phyloP scores from a whole-genome alignment of 768 basidiomycete species.

The Mycena vitilis region DNA sequence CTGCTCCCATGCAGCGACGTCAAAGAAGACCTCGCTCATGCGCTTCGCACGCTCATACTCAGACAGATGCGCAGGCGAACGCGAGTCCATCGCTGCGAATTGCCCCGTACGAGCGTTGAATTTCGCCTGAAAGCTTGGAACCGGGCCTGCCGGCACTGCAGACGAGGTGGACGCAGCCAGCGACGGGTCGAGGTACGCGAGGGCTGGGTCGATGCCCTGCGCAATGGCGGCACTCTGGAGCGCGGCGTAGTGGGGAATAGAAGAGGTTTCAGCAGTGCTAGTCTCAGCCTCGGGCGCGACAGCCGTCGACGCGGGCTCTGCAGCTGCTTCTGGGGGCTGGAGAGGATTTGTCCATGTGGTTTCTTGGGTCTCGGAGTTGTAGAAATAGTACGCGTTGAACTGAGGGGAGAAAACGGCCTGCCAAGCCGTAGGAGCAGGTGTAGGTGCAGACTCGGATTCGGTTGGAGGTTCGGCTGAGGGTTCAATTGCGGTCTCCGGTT shows the following conservation, averaged over 20 bases:
- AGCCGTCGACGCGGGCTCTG: slow-evolving; percentile 42
- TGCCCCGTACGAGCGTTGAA: slow-evolving; percentile 87
- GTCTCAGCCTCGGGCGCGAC: slow-evolving; percentile 36
- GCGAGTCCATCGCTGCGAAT: slow-evolving; percentile 73
- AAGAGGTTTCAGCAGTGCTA: slow-evolving; percentile 39
- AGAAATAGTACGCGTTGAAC: slow-evolving; percentile 89
- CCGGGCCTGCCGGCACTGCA: slow-evolving; percentile 44
- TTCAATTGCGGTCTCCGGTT: slow-evolving; percentile 22
- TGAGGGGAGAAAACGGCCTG: slow-evolving; percentile 85
- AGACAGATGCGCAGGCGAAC: slow-evolving; percentile 80
- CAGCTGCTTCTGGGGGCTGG: slow-evolving; percentile 45
- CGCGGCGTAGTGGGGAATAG: slow-evolving; percentile 55
- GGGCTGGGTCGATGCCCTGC: slow-evolving; percentile 85
- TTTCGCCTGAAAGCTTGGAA: slow-evolving; percentile 70
- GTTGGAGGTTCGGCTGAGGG: slow-evolving; percentile 26
- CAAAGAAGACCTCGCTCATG: slow-evolving; percentile 92
- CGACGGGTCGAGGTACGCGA: slow-evolving; percentile 84
- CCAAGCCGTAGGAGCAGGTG: slow-evolving; percentile 58
- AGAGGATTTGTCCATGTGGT: slow-evolving; percentile 90
- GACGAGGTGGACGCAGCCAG: slow-evolving; percentile 57
- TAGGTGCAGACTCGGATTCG: slow-evolving; percentile 13
- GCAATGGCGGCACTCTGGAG: slow-evolving; percentile 78
- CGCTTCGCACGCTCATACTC: slow-evolving; percentile 86
- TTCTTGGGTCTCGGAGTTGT: slow-evolving; percentile 77
- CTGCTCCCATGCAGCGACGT: slow-evolving; percentile 82